Base-by-base conservation (phyloP, 441 rosid genomes). In the Metrosideros polymorpha region DNA sequence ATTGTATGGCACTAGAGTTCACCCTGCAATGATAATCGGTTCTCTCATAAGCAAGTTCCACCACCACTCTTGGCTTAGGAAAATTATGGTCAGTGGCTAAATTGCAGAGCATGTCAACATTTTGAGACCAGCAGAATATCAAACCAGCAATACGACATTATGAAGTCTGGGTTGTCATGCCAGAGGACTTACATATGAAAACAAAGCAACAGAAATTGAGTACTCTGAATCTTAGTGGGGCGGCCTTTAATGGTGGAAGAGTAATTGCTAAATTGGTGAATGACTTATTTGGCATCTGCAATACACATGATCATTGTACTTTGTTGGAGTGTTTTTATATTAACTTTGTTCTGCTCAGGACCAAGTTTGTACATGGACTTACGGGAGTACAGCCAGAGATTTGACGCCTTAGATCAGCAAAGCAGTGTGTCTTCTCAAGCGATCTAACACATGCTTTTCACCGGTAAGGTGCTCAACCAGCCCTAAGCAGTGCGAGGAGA, bases 401-500 rank as follows among this genome's bases (percentile, higher is more conserved):
- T 71, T 39, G 79, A 71, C 39, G 7, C 79, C 79, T 22, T 39
- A 71, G 12, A 71, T 42, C 79, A 71, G 79, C 47, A 15, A 71
- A 71, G 66, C 39, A 35, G 82, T 51, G 84, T 52, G 59, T 45
- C 86, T 71, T 29, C 91, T 89, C 84, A 94, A 90, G 84, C 88
- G 89, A 88, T 92, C 91, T 83, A 93, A 85, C 54, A 91, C 91
- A 35, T 61, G 77, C 76, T 59, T 90, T 86, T 92, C 91, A 29
- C 97, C 97, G 3, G 94, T 92, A 54, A 95, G 95, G 89, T 88
- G 88, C 89, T 94, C 94, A 4, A 94, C 94, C 90, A 94, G 90
- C 85, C 91, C 98, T 94, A 85, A 39, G 47, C 47, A 71, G 47
- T 19, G n/a, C 7, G 13, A 71, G 61, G 15, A 39, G 47, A 71